Percentiles rank a stretch among this genome's conserved stretches.
Evolutionary conservation across 768 basidiomycete genomes (phyloP).

Genomic region (Suillus tomentosus): DNA sequence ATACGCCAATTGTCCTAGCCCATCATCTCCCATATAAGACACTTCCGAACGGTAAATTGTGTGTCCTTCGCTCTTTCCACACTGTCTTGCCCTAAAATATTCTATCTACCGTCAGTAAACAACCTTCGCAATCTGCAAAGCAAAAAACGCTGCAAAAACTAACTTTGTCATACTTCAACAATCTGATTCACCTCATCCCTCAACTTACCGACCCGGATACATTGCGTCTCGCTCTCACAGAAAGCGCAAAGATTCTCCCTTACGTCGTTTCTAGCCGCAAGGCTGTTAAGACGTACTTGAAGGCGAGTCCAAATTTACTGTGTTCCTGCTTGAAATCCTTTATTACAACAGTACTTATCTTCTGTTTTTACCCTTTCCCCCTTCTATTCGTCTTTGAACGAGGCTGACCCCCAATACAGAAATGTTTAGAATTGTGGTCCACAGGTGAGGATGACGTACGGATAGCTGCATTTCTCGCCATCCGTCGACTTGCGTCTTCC

Average conservation of each 20-base stretch:
- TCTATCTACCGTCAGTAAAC: slow-evolving; percentile 58
- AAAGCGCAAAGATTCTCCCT: slow-evolving; percentile 88
- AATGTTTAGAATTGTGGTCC: slow-evolving; percentile 84
- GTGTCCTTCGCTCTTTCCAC: slow-evolving; percentile 30
- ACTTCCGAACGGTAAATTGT: slow-evolving; percentile 84
- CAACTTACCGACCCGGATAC: slow-evolving; percentile 71
- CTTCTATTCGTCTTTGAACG: neutral
- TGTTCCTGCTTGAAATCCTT: neutral
- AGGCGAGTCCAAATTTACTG: slow-evolving; percentile 48
- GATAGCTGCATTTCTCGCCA: slow-evolving; percentile 83
- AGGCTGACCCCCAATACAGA: slow-evolving; percentile 41
- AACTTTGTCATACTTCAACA: slow-evolving; percentile 88
- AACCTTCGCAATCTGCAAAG: slow-evolving; percentile 78
- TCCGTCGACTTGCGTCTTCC: slow-evolving; percentile 76
- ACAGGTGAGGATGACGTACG: slow-evolving; percentile 78
- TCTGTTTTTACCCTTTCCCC: slow-evolving; percentile 12
- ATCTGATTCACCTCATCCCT: slow-evolving; percentile 74
- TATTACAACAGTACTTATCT: slow-evolving; percentile 3
- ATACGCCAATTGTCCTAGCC: slow-evolving; percentile 85
- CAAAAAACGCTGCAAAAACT: slow-evolving; percentile 85
- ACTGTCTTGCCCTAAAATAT: slow-evolving; percentile 2
- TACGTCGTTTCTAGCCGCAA: slow-evolving; percentile 86
- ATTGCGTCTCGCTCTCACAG: slow-evolving; percentile 71
- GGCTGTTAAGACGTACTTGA: slow-evolving; percentile 83
- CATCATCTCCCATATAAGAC: slow-evolving; percentile 90